These are phyloP conservation scores for Neurospora sp. DNA, from an alignment of 495 filamentous ascomycete genomes.

Conservation along the genomic window DNA sequence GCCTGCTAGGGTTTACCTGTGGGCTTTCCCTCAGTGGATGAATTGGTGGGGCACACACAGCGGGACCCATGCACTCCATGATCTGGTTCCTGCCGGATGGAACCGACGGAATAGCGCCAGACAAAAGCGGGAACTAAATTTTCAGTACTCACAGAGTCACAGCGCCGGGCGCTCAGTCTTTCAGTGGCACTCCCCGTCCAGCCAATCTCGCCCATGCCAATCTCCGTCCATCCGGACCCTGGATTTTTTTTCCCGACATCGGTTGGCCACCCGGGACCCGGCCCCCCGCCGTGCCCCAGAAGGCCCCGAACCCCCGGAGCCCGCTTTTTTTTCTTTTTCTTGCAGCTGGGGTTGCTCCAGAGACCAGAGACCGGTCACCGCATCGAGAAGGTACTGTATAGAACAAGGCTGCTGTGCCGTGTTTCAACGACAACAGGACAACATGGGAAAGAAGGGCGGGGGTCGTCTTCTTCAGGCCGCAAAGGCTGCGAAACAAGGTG, in stretches of 20 bases:
- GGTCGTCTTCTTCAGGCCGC: slow-evolving; percentile 10
- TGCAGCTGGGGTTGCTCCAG: not conserved
- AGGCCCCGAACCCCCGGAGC: no score
- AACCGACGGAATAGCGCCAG: not conserved
- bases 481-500: slow-evolving; percentile 13
- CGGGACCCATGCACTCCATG: not conserved
- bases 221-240: slow-evolving; percentile 6
- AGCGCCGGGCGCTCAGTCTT: not conserved
- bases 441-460: slow-evolving; percentile 7
- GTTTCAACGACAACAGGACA: not conserved
- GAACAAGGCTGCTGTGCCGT: not conserved
- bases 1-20: not conserved
- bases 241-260: not conserved
- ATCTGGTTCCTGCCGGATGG: slow-evolving; percentile 9
- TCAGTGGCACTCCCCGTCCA: not conserved
- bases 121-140: slow-evolving; percentile 5
- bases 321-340: no score
- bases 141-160: not conserved
- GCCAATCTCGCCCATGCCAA: not conserved
- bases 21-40: not conserved
- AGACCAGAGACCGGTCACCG: not conserved
- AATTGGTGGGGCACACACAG: not conserved
- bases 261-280: no score
- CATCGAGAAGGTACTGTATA: not conserved
- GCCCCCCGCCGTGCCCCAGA: no score